Evolutionary conservation across 345 rosid genomes (phyloP), one percentile per base, ranked within the genome.

Genomic region (Populus nigra): DNA sequence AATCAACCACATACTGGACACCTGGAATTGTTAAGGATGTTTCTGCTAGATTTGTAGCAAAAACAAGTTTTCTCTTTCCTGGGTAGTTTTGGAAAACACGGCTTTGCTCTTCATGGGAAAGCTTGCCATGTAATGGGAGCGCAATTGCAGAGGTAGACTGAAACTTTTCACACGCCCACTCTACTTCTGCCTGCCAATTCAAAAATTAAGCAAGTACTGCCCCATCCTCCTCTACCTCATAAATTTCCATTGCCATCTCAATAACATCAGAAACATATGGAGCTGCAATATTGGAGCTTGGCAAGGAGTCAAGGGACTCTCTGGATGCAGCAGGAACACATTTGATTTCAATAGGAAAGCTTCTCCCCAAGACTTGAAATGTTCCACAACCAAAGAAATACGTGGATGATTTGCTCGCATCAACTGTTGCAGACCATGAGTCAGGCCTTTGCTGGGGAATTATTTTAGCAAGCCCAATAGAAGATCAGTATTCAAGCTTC

Each of bases 21-120:
- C 98, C 99, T 38, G 97, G 97, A 77, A 94, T 94, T 67, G 99
- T 93, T 68, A 95, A 84, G 4, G 99, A 95, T 38, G 99, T 95
- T 86, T 94, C 99, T n/a, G 97, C 99, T 74, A 95, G 71, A 86
- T 95, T 95, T 65, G 99, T 93, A 7, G 98, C 85, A 86, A 95
- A 95, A 74, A 95, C 89, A 45, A 93, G 91, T 84, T 94, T 93
- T 80, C 99, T 86, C 87, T 84, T 89, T 78, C 89, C 94, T 11
- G 85, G 84, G 79, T 83, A 84, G 63, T 77, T 79, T 84, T 84
- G 86, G 81, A 93, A 95, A 78, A 93, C 89, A 73, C 79, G 87
- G 80, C 39, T 72, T 61, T 95, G 99, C 69, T 91, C 97, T 72
- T 90, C 94, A 70, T 69, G 84, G 29, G 91, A 84, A 69, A 93